These are phyloP conservation scores for Schizochytrium sp. DNA, from an alignment of 108 stramenopile species.

Conservation along the genomic window DNA sequence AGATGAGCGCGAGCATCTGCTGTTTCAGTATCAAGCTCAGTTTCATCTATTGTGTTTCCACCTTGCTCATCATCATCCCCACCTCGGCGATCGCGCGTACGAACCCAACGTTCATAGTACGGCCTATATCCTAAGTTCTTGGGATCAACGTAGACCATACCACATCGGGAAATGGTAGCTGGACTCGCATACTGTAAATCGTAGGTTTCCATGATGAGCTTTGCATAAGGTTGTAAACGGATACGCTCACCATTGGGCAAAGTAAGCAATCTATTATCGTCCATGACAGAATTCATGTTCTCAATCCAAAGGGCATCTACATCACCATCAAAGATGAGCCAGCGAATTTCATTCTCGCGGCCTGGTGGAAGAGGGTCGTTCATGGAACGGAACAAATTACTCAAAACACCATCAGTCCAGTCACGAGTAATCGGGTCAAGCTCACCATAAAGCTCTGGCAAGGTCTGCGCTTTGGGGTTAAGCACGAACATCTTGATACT, in stretches of 20 bases:
- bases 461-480: slow-evolving; percentile 80
- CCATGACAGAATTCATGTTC: slow-evolving; percentile 86
- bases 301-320: slow-evolving; percentile 84
- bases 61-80: slow-evolving; percentile 42
- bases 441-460: slow-evolving; percentile 81
- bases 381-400: slow-evolving; percentile 79
- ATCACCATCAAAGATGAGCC: slow-evolving; percentile 82
- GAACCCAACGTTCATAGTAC: slow-evolving; percentile 64
- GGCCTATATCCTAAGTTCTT: slow-evolving; percentile 80
- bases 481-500: slow-evolving; percentile 75
- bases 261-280: slow-evolving; percentile 78
- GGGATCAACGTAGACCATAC: slow-evolving; percentile 84
- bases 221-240: slow-evolving; percentile 81
- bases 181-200: slow-evolving; percentile 83
- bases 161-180: slow-evolving; percentile 82
- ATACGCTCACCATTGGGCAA: slow-evolving; percentile 85
- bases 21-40: slow-evolving; percentile 31
- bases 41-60: slow-evolving; percentile 55
- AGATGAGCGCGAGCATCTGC: slow-evolving; percentile 40
- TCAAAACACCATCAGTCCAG: slow-evolving; percentile 82
- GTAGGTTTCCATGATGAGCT: slow-evolving; percentile 81
- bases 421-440: slow-evolving; percentile 83
- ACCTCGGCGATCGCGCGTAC: background rate
- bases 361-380: slow-evolving; percentile 78
- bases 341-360: slow-evolving; percentile 79